Percentiles rank a stretch among this genome's conserved stretches.
Conservation (phyloP, 305 asterid genomes). For the Fraxinus ornus region DNA sequence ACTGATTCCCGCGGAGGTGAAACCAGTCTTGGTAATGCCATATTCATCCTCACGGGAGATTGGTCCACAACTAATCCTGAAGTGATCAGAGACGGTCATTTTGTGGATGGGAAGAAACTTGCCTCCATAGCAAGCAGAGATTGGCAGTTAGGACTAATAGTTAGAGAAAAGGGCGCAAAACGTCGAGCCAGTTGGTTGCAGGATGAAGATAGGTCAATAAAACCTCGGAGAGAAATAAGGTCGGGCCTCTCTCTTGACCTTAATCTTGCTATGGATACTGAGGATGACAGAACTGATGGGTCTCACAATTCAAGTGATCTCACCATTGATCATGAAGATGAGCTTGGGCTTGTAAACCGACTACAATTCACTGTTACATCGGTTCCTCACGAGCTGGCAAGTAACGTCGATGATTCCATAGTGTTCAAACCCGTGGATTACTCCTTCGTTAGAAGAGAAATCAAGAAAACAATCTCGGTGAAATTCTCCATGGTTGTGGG, state of each 20-base stretch:
- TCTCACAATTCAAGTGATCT: slow-evolving; percentile 71
- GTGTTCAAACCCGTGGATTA: slow-evolving; percentile 67
- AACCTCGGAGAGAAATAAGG: slow-evolving; percentile 46
- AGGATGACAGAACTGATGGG: slow-evolving; percentile 61
- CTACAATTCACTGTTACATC: slow-evolving; percentile 48
- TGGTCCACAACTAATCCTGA: slow-evolving; percentile 60
- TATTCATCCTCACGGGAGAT: slow-evolving; percentile 76
- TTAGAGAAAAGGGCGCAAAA: slow-evolving; percentile 62
- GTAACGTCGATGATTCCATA: slow-evolving; percentile 60
- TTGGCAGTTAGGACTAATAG: slow-evolving; percentile 62
- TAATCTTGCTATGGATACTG: slow-evolving; percentile 53
- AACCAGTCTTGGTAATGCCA: slow-evolving; percentile 73
- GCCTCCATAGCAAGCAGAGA: slow-evolving; percentile 45
- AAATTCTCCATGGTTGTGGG: slow-evolving; percentile 56
- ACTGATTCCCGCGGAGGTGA: slow-evolving; percentile 85
- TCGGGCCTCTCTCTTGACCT: slow-evolving; percentile 67
- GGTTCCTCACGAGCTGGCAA: slow-evolving; percentile 69
- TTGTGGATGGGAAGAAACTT: slow-evolving; percentile 45
- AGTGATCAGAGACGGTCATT: slow-evolving; percentile 32
- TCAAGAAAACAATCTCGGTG: slow-evolving; percentile 61
- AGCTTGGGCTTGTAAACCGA: slow-evolving; percentile 41
- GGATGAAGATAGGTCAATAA: slow-evolving; percentile 40
- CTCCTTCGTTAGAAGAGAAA: slow-evolving; percentile 57
- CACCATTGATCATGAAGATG: slow-evolving; percentile 70
- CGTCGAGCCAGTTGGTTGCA: slow-evolving; percentile 58